phyloP scores from a whole-genome alignment of 352 stramenopile species.

The Globisporangium takayamanum region DNA sequence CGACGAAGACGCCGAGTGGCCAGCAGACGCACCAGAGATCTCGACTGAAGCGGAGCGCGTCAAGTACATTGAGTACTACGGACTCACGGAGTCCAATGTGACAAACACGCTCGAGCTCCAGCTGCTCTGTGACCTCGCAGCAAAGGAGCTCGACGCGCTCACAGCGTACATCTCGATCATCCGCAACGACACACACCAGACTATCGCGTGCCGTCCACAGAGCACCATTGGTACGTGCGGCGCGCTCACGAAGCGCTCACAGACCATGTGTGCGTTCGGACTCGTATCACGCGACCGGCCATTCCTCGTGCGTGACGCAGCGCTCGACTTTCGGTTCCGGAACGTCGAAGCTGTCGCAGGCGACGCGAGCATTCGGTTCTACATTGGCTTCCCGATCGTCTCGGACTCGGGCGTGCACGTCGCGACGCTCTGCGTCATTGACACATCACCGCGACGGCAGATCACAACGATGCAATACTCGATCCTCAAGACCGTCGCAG shows the following conservation, averaged over 20 bases:
- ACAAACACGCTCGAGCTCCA: slow-evolving; percentile 28
- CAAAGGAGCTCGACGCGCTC: slow-evolving; percentile 37
- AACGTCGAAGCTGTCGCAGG: slow-evolving; percentile 31
- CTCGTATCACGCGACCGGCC: slow-evolving; percentile 19
- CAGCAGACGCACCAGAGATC: slow-evolving; percentile 15
- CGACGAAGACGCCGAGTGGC: slow-evolving; percentile 27
- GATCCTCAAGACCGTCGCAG: slow-evolving; percentile 34
- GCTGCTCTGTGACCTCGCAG: slow-evolving; percentile 44
- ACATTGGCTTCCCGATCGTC: slow-evolving; percentile 38
- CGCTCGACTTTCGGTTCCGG: slow-evolving; percentile 47
- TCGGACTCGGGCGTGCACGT: slow-evolving; percentile 18
- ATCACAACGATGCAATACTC: slow-evolving; percentile 62
- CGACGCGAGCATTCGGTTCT: slow-evolving; percentile 29
- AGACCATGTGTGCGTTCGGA: slow-evolving; percentile 37
- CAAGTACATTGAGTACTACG: slow-evolving; percentile 6
- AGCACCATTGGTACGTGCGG: slow-evolving; percentile 1
- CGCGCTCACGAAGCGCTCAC: slow-evolving; percentile 13
- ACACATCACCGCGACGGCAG: slow-evolving; percentile 33
- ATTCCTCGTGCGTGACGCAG: slow-evolving; percentile 40
- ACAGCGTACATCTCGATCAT: slow-evolving; percentile 32
- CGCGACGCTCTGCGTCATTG: slow-evolving; percentile 38
- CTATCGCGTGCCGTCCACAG: slow-evolving; percentile 11
- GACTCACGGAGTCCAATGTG: slow-evolving; percentile 25
- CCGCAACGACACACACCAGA: slow-evolving; percentile 22
- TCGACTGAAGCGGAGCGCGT: slow-evolving; percentile 25